Base-by-base conservation (phyloP, 139 green algal genomes). In the Coelastrella sp. region DNA sequence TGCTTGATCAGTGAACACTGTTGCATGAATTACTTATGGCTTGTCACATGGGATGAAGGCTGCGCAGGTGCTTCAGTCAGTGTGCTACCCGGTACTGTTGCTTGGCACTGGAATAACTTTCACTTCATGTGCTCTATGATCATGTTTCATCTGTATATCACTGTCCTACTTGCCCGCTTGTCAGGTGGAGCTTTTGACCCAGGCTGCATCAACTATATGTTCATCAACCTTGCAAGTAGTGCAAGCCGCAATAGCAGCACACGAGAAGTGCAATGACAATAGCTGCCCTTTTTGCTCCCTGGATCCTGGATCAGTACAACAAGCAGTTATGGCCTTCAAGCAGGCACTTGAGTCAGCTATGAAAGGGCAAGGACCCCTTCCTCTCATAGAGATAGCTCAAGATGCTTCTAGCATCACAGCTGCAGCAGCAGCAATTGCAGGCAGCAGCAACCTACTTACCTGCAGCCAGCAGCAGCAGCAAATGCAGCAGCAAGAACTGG, bases 261-360 rank as follows among this genome's bases (percentile, higher is more conserved):
- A 82, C 53, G 75, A 82, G 53, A 82, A 82, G 53, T 82, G 75
- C 75, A 82, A 51, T 27, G 75, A 82, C 35, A 82, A 69, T 35
- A 82, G 75, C 75, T 82, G 75, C 53, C 75, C 75, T 0, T 82
- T 82, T 41, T 82, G 75, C 75, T 82, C 75, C 19, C n/a, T 82
- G 4, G 75, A 82, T 34, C 75, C 75, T 11, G 51, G 75, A 2
- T 82, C 75, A 1, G 75, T 82, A 8, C 75, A 82, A 53, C 75
- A 82, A 38, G 75, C 75, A 53, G 75, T 82, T 51, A 34, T 82
- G 0, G 75, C 75, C 2, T 82, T 82, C 53, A 82, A 82, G 53
- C 75, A 82, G 35, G 75, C 75, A 2, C 53, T 82, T 5, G 75
- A 82, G n/a, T 34, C 75, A 41, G 75, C 75, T 3, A 82, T 82